Evolutionary conservation across 768 basidiomycete genomes (phyloP), one percentile per base, ranked within the genome.

Genomic region (Boletus barrowsii): DNA sequence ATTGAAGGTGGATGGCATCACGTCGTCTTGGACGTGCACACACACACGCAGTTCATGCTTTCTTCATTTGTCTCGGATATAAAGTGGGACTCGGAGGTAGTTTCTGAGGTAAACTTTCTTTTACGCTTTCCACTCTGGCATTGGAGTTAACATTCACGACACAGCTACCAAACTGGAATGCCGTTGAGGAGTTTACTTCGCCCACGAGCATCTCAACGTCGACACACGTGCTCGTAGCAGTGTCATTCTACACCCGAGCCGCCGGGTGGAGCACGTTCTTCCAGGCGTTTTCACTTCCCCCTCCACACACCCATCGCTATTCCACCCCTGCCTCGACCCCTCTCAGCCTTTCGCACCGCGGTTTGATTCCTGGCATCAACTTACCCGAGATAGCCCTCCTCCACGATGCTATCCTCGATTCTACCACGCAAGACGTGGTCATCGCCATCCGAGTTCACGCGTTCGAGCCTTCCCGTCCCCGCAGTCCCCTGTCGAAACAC

Each of bases 141-240:
- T 29, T 18, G 6, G 18, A 24, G 13, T 22, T 30, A 4, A 26
- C 49, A 10, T 18, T 26, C 29, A 18, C 14, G 15, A 17, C 30
- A 20, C 26, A 65, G 64, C 11, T 46, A 4, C 5, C 42, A 17
- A 26, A 49, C 17, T n/a, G 26, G 26, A n/a, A 4, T 2, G 17
- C 5, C 3, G 17, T 22, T 15, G 33, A 48, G 5, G 58, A 22
- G 0, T 37, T 30, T 2, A 37, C 29, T 14, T 5, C 20, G 7
- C 55, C 42, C 7, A 36, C 14, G 41, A 42, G 42, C 22, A 24
- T 65, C 22, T 65, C 64, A 9, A 65, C 65, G 6, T 61, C 59
- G 18, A 63, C 64, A 3, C 62, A 65, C 50, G 22, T 65, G 5
- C 17, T 66, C 1, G 26, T 67, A 5, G 47, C 59, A 10, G 17